Evolutionary conservation across 495 filamentous ascomycete species (phyloP).

Genomic region (Hyaloscypha hepaticicola): DNA sequence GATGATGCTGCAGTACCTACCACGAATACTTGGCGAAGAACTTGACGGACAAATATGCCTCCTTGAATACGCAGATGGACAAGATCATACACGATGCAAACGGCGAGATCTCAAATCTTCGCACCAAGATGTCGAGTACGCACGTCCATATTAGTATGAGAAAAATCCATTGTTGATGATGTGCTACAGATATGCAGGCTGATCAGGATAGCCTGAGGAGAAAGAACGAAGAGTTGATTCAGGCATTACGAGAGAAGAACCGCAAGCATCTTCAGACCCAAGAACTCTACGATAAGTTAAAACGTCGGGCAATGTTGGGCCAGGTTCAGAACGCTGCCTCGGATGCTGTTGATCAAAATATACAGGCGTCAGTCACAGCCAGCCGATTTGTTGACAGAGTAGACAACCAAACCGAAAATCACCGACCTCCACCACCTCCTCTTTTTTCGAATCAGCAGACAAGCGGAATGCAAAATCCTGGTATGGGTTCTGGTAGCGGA

Average conservation of each 20-base stretch:
- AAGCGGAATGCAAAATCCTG: background rate
- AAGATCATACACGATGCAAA: slow-evolving; percentile 82
- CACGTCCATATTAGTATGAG: background rate
- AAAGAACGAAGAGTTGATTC: slow-evolving; percentile 74
- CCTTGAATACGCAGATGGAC: slow-evolving; percentile 70
- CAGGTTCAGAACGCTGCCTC: slow-evolving; percentile 70
- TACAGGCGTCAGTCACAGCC: slow-evolving; percentile 37
- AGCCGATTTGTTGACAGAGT: slow-evolving; percentile 28
- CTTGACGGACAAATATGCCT: slow-evolving; percentile 71
- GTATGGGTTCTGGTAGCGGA: background rate
- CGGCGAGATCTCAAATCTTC: slow-evolving; percentile 66
- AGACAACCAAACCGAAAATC: slow-evolving; percentile 17
- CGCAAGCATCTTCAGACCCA: slow-evolving; percentile 75
- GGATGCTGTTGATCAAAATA: slow-evolving; percentile 60
- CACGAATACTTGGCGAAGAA: slow-evolving; percentile 74
- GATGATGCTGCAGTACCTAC: slow-evolving; percentile 58
- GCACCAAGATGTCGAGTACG: slow-evolving; percentile 47
- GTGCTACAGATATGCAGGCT: slow-evolving; percentile 57
- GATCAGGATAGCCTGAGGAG: slow-evolving; percentile 66
- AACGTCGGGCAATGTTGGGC: slow-evolving; percentile 66
- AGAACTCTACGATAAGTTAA: slow-evolving; percentile 81
- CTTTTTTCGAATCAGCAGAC: slow-evolving; percentile 15
- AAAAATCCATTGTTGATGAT: slow-evolving; percentile 2
- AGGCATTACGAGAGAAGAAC: slow-evolving; percentile 69
- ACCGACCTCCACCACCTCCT: slow-evolving; percentile 13